Conservation (phyloP, 768 basidiomycete species). For the Dendrothele bispora region DNA sequence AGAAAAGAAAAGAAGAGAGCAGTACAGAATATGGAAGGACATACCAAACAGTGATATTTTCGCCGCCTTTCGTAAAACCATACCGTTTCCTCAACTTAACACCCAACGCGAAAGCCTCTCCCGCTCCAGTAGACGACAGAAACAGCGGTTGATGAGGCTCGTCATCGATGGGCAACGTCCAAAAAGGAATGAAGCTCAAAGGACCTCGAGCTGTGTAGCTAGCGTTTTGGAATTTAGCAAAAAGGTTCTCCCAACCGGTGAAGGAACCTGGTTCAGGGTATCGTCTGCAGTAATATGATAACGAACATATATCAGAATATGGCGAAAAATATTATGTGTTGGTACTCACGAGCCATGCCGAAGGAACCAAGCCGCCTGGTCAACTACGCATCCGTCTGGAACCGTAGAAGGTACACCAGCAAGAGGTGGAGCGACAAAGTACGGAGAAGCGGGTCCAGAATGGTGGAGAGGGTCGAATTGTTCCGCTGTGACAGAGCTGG, state of each 20-base stretch:
- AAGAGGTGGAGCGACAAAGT: too few relatives aligned
- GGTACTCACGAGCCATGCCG: too few relatives aligned
- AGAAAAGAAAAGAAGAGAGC: background rate
- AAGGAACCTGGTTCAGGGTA: constrained; percentile 42
- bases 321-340: too few relatives aligned
- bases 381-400: too few relatives aligned
- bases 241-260: constrained; percentile 36
- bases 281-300: constrained; percentile 31
- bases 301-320: too few relatives aligned
- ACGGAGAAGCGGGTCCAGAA: too few relatives aligned
- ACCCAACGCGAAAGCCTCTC: constrained; percentile 40
- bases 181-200: constrained; percentile 38
- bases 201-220: constrained; percentile 37
- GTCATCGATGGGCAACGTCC: constrained; percentile 41
- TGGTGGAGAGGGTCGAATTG: too few relatives aligned
- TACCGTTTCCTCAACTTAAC: constrained; percentile 38
- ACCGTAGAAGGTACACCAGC: too few relatives aligned
- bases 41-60: constrained; percentile 43
- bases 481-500: too few relatives aligned
- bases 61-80: constrained; percentile 37
- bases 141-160: constrained; percentile 36
- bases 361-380: too few relatives aligned
- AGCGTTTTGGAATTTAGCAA: constrained; percentile 39
- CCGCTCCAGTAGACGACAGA: constrained; percentile 36
- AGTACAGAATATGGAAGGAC: too few relatives aligned